A percentile compares a stretch with the other conserved stretches of the same genome.
These are phyloP conservation scores for Rachicladosporium sp. DNA, from an alignment of 2,329 filamentous ascomycete species.

Conservation along the genomic window DNA sequence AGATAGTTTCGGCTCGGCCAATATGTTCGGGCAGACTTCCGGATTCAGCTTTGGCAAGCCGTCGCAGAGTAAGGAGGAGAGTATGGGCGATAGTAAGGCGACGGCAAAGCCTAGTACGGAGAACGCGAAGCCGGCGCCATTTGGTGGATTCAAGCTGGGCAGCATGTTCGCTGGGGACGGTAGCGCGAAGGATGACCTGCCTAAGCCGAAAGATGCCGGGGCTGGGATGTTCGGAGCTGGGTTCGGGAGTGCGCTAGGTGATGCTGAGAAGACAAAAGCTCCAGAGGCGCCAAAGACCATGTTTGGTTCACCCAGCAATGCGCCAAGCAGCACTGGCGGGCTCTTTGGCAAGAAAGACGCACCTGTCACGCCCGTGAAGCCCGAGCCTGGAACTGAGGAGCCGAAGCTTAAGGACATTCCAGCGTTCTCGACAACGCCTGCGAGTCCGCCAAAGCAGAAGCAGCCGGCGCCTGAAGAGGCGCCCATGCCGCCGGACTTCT, in stretches of 20 bases:
- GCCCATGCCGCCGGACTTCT: slow-evolving; percentile 36
- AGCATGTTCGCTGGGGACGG: slow-evolving; percentile 57
- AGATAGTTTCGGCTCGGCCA: slow-evolving; percentile 15
- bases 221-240: slow-evolving; percentile 20
- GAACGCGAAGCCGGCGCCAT: slow-evolving; percentile 8
- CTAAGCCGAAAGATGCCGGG: slow-evolving; percentile 30
- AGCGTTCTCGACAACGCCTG: slow-evolving; percentile 25
- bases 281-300: too few species aligned
- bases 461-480: slow-evolving; percentile 10
- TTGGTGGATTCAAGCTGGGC: slow-evolving; percentile 50
- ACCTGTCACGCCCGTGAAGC: slow-evolving; percentile 27
- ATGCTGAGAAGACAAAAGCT: background rate
- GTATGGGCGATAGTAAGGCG: too few species aligned
- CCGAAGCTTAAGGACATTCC: slow-evolving; percentile 25
- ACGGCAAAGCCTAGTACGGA: background rate
- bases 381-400: slow-evolving; percentile 23
- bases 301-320: too few species aligned
- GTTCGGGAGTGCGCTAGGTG: slow-evolving; percentile 20
- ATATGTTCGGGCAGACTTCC: slow-evolving; percentile 23
- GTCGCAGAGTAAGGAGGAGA: slow-evolving; percentile 16
- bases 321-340: slow-evolving; percentile 13
- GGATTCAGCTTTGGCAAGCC: slow-evolving; percentile 17
- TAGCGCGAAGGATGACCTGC: slow-evolving; percentile 46
- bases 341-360: slow-evolving; percentile 9
- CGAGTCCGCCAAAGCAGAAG: slow-evolving; percentile 11